Evolutionary conservation across 192 early-diverging fungal genomes (phyloP).

Genomic region (Mortierella claussenii): DNA sequence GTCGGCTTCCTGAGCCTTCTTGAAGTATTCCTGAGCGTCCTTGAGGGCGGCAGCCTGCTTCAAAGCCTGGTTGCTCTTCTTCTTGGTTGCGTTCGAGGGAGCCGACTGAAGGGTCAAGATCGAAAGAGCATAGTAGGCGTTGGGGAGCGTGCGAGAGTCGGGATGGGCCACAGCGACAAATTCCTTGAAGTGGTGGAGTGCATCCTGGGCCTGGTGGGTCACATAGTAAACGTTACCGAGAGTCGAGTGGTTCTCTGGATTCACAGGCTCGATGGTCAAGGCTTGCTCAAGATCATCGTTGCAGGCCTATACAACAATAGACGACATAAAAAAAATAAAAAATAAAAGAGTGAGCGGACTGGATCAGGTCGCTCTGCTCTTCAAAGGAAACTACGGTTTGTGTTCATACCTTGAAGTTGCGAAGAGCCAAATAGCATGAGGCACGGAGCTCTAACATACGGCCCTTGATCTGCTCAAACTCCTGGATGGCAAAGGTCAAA

Average conservation of each 20-base stretch:
- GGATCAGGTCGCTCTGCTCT: too few species aligned
- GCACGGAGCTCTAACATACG: constrained; percentile 65
- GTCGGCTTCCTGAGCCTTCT: constrained; percentile 64
- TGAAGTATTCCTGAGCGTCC: constrained; percentile 59
- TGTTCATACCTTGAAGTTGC: constrained; percentile 59
- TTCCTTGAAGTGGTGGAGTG: constrained; percentile 61
- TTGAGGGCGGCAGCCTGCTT: constrained; percentile 50
- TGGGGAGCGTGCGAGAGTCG: constrained; percentile 62
- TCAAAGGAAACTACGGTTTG: too few species aligned
- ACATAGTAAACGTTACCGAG: constrained; percentile 50
- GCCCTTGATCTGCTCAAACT: constrained; percentile 61
- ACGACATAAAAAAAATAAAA: constrained; percentile 4
- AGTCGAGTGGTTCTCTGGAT: constrained; percentile 49
- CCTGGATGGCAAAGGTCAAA: constrained; percentile 63
- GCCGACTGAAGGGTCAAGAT: constrained; percentile 52
- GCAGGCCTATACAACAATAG: constrained; percentile 53
- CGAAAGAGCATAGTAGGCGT: constrained; percentile 63
- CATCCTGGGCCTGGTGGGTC: constrained; percentile 56
- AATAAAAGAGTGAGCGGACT: constrained; percentile 38
- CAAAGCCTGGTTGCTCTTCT: constrained; percentile 53
- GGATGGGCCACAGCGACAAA: constrained; percentile 62
- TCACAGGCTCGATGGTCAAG: constrained; percentile 37
- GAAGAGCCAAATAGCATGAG: constrained; percentile 60
- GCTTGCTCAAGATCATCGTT: constrained; percentile 49
- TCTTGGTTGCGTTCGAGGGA: constrained; percentile 45